Conservation (phyloP, 495 filamentous ascomycete species). For the Podospora pseudopauciseta region DNA sequence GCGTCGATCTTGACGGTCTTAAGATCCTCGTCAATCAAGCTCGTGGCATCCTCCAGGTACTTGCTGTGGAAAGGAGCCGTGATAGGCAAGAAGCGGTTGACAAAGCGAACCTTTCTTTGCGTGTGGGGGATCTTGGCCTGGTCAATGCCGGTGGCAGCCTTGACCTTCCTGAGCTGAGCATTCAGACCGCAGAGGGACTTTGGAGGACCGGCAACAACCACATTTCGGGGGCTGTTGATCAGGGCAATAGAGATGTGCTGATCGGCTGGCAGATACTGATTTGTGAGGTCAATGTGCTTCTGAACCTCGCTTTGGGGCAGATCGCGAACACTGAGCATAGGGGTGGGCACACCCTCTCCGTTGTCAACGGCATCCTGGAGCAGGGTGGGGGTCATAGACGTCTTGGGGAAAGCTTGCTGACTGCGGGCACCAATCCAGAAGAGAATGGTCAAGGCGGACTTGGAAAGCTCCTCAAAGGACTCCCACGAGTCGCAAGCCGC, state of each 20-base stretch:
- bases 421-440: constrained; percentile 99
- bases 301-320: constrained; percentile 80
- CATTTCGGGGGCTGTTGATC: constrained; percentile 92
- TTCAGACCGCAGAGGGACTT: constrained; percentile 96
- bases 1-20: constrained; percentile 71
- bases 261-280: constrained; percentile 87
- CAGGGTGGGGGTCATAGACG: constrained; percentile 84
- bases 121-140: constrained; percentile 94
- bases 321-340: constrained; percentile 96
- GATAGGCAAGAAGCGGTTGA: constrained; percentile 95
- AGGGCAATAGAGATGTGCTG: constrained; percentile 93
- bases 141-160: constrained; percentile 92
- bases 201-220: constrained; percentile 94
- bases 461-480: constrained; percentile 72
- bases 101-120: constrained; percentile 91
- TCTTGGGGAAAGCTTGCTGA: constrained; percentile 93
- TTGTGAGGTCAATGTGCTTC: constrained; percentile 91
- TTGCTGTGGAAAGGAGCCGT: constrained; percentile 97
- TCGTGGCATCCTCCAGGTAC: constrained; percentile 75
- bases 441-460: constrained; percentile 80
- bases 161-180: constrained; percentile 87
- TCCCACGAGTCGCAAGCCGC: constrained; percentile 87
- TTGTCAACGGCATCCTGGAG: constrained; percentile 93
- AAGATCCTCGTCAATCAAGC: constrained; percentile 79
- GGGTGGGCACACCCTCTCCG: constrained; percentile 89